phyloP scores from a whole-genome alignment of 139 green algal genomes.

The Chlorella sp. region DNA sequence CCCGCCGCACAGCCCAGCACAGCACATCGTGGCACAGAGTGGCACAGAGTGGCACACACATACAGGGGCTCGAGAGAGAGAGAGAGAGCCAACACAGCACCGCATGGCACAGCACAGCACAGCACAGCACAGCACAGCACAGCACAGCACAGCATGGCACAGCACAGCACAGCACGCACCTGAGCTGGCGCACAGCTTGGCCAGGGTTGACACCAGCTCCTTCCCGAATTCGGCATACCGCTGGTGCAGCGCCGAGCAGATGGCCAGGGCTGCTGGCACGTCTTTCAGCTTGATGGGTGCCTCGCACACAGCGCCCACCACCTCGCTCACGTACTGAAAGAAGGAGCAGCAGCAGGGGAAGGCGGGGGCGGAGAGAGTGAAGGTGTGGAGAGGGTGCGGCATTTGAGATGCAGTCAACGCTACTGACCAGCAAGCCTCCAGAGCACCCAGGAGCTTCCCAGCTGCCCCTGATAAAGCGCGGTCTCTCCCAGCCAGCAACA shows the following conservation, averaged over 20 bases:
- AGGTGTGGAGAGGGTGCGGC: not conserved
- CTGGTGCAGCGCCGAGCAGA: slow-evolving; percentile 88
- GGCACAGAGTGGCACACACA: too few species aligned
- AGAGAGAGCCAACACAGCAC: too few species aligned
- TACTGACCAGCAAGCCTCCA: not conserved
- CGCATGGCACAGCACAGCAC: too few species aligned
- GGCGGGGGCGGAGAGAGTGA: not conserved
- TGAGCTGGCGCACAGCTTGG: slow-evolving; percentile 37
- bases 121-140: not conserved
- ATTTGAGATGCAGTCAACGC: not conserved
- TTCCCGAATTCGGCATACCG: slow-evolving; percentile 81
- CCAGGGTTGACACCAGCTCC: slow-evolving; percentile 58
- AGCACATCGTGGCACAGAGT: too few species aligned
- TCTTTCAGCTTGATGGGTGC: slow-evolving; percentile 84
- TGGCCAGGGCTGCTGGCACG: slow-evolving; percentile 78
- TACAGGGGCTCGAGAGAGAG: too few species aligned
- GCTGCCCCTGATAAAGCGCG: too few species aligned
- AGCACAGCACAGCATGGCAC: too few species aligned
- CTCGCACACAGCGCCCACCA: slow-evolving; percentile 85
- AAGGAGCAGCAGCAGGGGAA: not conserved
- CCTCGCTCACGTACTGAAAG: slow-evolving; percentile 92
- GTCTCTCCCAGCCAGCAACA: too few species aligned
- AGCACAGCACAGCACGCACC: not conserved
- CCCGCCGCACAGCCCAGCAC: too few species aligned
- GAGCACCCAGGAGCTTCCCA: not conserved